A percentile compares a stretch with the other conserved stretches of the same genome.
Evolutionary conservation across 331 rosid species (phyloP).

Genomic region (Stylosanthes scabra): DNA sequence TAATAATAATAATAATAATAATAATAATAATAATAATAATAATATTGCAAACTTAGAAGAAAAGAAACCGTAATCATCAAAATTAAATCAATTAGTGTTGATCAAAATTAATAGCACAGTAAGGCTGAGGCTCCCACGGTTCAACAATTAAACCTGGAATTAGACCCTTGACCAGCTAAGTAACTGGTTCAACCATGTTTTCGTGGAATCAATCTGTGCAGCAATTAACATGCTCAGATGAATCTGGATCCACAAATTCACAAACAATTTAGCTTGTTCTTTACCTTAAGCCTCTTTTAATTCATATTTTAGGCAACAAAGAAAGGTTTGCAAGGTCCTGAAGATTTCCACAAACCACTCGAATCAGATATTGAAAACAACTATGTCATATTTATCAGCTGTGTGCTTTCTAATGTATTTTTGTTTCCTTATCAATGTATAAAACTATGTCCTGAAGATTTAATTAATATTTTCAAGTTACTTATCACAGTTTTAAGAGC

Average conservation of each 20-base stretch:
- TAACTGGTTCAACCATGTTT: not conserved
- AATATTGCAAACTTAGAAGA: not conserved
- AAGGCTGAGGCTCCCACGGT: not conserved
- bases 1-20: too few relatives aligned
- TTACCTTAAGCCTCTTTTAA: not conserved
- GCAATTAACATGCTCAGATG: conserved; percentile 19
- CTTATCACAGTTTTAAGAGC: not conserved
- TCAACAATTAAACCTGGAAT: not conserved
- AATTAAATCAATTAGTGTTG: too few relatives aligned
- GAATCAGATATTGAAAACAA: too few relatives aligned
- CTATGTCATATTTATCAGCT: too few relatives aligned
- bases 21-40: too few relatives aligned
- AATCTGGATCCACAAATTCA: conserved; percentile 8
- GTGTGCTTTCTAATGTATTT: not conserved
- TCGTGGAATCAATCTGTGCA: not conserved
- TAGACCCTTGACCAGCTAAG: not conserved
- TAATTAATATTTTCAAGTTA: conserved; percentile 18
- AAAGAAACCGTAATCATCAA: not conserved
- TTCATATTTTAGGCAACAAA: not conserved
- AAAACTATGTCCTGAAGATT: too few relatives aligned
- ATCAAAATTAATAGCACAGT: not conserved
- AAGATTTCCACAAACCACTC: too few relatives aligned
- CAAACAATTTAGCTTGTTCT: conserved; percentile 8
- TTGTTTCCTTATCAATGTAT: not conserved
- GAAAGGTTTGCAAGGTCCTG: not conserved